These are phyloP conservation scores for Rhododendron vialii DNA, from an alignment of 148 eudicot genomes.

Conservation along the genomic window DNA sequence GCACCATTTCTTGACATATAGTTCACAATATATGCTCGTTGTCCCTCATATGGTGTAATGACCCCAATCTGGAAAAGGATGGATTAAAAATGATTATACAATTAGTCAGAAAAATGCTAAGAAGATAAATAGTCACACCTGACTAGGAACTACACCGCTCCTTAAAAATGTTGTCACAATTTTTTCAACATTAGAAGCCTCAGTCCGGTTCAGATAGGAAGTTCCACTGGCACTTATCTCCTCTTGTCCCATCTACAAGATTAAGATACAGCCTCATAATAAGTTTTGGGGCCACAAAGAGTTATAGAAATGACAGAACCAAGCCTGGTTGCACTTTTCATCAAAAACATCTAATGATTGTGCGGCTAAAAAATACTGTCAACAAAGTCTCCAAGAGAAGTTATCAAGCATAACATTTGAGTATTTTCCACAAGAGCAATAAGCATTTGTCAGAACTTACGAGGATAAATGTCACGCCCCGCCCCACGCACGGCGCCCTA, in stretches of 20 bases:
- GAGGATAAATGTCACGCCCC: no score
- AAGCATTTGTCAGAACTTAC: neutral
- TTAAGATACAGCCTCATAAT: neutral
- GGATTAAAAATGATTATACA: no score
- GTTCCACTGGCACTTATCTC: slow-evolving; percentile 99
- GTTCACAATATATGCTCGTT: slow-evolving; percentile 93
- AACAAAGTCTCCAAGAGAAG: no score
- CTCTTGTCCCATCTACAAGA: slow-evolving; percentile 93
- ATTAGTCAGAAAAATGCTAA: neutral
- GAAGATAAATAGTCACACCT: slow-evolving; percentile 40
- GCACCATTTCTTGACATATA: slow-evolving; percentile 98
- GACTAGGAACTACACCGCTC: slow-evolving; percentile 97
- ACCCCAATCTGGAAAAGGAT: slow-evolving; percentile 72
- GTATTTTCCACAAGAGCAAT: neutral
- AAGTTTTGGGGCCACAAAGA: no score
- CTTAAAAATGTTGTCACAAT: slow-evolving; percentile 88
- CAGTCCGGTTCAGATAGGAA: slow-evolving; percentile 94
- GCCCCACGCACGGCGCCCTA: no score
- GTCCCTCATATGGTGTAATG: slow-evolving; percentile 97
- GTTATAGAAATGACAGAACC: neutral
- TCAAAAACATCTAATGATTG: no score
- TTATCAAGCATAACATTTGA: no score
- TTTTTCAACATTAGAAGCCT: slow-evolving; percentile 97
- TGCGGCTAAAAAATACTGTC: no score
- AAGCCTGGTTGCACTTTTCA: no score